Base-by-base conservation (phyloP, 2,329 filamentous ascomycete species). In the Trichoderma koningii region DNA sequence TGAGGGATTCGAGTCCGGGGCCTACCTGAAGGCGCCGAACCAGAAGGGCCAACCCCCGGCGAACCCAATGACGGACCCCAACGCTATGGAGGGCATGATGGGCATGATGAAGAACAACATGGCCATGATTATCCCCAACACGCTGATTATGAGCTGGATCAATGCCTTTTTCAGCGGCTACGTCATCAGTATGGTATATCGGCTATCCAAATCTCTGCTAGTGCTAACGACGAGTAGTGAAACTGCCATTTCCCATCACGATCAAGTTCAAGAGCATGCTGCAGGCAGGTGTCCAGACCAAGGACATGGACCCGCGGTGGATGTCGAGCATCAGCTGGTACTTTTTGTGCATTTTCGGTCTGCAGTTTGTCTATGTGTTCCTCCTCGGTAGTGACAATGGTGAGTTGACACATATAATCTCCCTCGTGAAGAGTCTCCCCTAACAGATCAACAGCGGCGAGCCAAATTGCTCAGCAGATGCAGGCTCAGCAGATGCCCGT, bases 71-170 rank as follows among this genome's bases (percentile, higher is more conserved):
- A 91, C 90, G 12, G 95, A 99, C 76, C 96, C 96, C 23, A 90
- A 90, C 55, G 92, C 92, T 66, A 99, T 99, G 95, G 96, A 99
- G 75, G 94, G 93, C 71, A 99, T 99, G 95, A 99, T 99, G 95
- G 94, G 95, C 71, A 97, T 97, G 92, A 96, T 99, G 92, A 99
- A 99, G 86, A 93, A 93, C 65, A 97, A 99, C 76, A 97, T 99
- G 91, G 94, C 95, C 69, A 99, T 98, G 95, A 98, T 99, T 82
- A 92, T 99, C 66, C 95, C 95, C 55, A 97, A 99, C 79, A 98
- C 93, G 6, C 80, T 99, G 75, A 99, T 99, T 71, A 99, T 99
- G 95, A 95, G 94, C 70, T 99, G 95, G 95, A 98, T 99, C 76
- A 99, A 99, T 80, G 93, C 95, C 0, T 99, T 98, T 76, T 99